These are phyloP conservation scores for Dactylis glomerata DNA, from an alignment of 176 grass and related monocot genomes.

Conservation along the genomic window DNA sequence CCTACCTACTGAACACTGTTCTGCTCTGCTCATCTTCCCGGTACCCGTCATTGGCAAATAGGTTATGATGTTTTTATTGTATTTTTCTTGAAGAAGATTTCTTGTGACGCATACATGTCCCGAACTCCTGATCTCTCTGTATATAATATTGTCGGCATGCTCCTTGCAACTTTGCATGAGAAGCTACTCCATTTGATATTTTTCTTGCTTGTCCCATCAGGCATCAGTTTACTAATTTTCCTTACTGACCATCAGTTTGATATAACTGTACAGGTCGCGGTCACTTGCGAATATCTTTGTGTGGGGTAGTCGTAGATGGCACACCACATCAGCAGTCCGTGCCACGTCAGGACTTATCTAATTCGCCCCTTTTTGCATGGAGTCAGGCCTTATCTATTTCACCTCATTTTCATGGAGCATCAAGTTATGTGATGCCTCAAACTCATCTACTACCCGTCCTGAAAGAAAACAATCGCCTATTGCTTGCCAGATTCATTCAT, in stretches of 20 bases:
- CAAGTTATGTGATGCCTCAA: not conserved
- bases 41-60: not conserved
- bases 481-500: not conserved
- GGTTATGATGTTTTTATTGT: not conserved
- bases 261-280: not conserved
- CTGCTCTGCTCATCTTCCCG: not conserved
- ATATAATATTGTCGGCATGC: not conserved
- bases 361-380: not conserved
- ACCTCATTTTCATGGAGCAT: not conserved
- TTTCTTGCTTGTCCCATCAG: conserved; percentile 26
- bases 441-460: not conserved
- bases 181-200: not conserved
- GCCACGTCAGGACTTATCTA: conserved; percentile 25
- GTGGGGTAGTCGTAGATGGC: conserved; percentile 2
- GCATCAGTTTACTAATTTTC: conserved; percentile 10
- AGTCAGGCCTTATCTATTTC: not conserved
- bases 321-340: conserved; percentile 6
- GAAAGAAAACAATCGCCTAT: not conserved
- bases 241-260: not conserved
- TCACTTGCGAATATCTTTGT: conserved; percentile 1
- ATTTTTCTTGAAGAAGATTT: not conserved
- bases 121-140: not conserved
- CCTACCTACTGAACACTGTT: not conserved
- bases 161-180: not conserved
- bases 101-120: not conserved